Base-by-base conservation (phyloP, 2,329 filamentous ascomycete genomes). In the Phialophora verrucosa region DNA sequence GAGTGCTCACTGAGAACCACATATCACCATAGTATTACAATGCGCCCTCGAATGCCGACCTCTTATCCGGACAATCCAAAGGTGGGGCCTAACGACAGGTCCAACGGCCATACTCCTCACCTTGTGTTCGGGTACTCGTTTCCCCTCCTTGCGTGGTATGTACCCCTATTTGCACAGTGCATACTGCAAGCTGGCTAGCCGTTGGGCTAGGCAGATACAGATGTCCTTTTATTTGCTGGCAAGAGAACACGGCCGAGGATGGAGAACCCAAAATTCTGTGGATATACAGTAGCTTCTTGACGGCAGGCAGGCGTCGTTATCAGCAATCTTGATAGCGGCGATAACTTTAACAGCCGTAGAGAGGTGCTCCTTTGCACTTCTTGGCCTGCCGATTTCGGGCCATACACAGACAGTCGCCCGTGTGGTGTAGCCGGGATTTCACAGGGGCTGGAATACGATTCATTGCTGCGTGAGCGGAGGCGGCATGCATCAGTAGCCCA, bases 281-380 rank as follows among this genome's bases (percentile, higher is more conserved):
- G 38, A 44, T n/a, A n/a, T 44, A n/a, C 38, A 44, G 38, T 8
- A n/a, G 38, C 17, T 14, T 12, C 35, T 42, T 42, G 35, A 25
- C 32, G 32, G 32, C 12, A 44, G 17, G 4, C 49, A 4, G n/a
- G 25, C 20, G 11, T 20, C 27, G 51, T 35, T 55, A 55, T 55
- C 53, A 55, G 53, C 53, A 35, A 55, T 55, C 53, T 55, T 55
- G 53, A 32, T 55, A 55, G 53, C 29, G 29, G n/a, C 25, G 53
- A 55, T 55, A 55, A 55, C 53, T 55, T 7, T 35, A 29, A 55
- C 29, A 55, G 25, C 4, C 29, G 51, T 20, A 17, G 47, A 20
- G 5, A 23, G 25, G 25, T 27, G 47, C 31, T 7, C 47, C 25
- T 8, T 17, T 27, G 20, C 7, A 27, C 51, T 55, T 35, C 53